Percentiles rank a stretch among this genome's conserved stretches.
Conservation (phyloP, 306 rosid species). For the Hippophae rhamnoides region DNA sequence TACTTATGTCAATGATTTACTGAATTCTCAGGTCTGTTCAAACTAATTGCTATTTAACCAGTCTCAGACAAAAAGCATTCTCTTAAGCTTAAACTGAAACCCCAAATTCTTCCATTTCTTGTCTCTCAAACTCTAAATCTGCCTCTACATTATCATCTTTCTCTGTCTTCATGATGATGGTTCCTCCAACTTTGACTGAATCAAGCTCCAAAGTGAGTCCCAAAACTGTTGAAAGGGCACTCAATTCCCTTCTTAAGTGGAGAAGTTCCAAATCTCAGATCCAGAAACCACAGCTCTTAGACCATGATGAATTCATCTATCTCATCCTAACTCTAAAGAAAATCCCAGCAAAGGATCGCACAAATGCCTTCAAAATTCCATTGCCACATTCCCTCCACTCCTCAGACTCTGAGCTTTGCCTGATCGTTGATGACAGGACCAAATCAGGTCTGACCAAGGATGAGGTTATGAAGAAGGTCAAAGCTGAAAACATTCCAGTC, state of each 20-base stretch:
- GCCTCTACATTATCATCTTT: background rate
- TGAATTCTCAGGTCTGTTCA: too few relatives aligned
- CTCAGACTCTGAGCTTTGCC: constrained; percentile 42
- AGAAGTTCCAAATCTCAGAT: constrained; percentile 23
- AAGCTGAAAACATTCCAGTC: constrained; percentile 42
- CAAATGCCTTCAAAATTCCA: constrained; percentile 49
- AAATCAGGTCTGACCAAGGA: constrained; percentile 41
- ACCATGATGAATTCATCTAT: constrained; percentile 47
- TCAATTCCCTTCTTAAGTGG: constrained; percentile 63
- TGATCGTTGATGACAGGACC: constrained; percentile 65
- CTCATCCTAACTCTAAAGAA: constrained; percentile 54
- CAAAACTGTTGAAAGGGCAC: constrained; percentile 34
- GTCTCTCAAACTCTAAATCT: too few relatives aligned
- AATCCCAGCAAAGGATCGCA: constrained; percentile 44
- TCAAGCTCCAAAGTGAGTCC: constrained; percentile 7
- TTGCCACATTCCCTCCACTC: constrained; percentile 51
- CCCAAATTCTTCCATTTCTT: too few relatives aligned
- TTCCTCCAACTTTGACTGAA: constrained; percentile 12
- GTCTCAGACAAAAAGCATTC: too few relatives aligned
- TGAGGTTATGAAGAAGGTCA: constrained; percentile 34
- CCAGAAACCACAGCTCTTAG: constrained; percentile 51
- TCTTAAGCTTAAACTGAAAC: too few relatives aligned
- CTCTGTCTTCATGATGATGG: constrained; percentile 23
- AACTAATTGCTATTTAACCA: too few relatives aligned
- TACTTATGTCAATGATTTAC: too few relatives aligned